Base-by-base conservation (phyloP, 169 alveolate genomes). In the Plasmodium relictum region DNA sequence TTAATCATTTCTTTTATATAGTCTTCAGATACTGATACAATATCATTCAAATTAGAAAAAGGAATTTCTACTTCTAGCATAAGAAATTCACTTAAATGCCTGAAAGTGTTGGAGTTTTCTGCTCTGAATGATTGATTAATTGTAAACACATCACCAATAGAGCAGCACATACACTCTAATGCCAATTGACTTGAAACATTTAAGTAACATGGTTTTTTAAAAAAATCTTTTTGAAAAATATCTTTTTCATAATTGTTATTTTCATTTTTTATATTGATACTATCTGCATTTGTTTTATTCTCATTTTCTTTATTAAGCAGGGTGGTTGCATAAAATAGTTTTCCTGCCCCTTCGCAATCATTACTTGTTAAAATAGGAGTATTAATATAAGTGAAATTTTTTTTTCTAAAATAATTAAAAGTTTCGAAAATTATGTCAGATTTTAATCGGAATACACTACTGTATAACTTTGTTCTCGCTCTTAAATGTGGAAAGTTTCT, bases 341-440 rank as follows among this genome's bases (percentile, higher is more conserved):
- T 99, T 18, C 99, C 99, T 12, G 99, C 99, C 24, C 99, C 99
- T 93, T 99, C 99, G 68, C 99, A 98, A 88, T 98, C 99, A 45
- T 99, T 95, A 9, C 98, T 98, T 8, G 99, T 99, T 54, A 99
- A 96, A n/a, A 97, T 94, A 14, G 99, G 99, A 37, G 99, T 98
- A 74, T 98, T 99, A 63, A 98, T 96, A 92, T 98, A 97, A 68
- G 95, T 90, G 86, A 96, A 99, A 0, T 98, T 97, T 78, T 93
- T 94, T 31, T 95, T 87, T 92, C 93, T 91, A 96, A 96, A 50
- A 93, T 94, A 93, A 93, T 91, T 14, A 97, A 88, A 66, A 87
- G 97, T 97, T 94, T 88, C 94, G 73, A 62, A 90, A 62, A 93
- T 96, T 93, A 58, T 95, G 78, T 93, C 98, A 76, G 93, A 96